These are phyloP conservation scores for Hymenoscyphus occultus DNA, from an alignment of 2,329 filamentous ascomycete genomes.

Conservation along the genomic window DNA sequence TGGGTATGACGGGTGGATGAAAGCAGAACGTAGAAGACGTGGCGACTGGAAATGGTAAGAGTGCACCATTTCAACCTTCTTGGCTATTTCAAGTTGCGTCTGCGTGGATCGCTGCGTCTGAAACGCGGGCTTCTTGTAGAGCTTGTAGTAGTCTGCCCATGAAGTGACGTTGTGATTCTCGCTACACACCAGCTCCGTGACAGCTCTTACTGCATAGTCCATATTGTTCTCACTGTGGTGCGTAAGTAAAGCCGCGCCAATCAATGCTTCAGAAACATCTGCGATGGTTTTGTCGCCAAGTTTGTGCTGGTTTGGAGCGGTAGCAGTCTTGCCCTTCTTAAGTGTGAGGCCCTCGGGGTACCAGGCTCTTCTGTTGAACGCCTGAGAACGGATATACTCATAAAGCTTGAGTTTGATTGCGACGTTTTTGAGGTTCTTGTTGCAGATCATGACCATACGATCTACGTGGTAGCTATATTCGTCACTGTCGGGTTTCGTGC, in stretches of 20 bases:
- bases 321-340: constrained; percentile 65
- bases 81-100: constrained; percentile 65
- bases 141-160: constrained; percentile 70
- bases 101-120: constrained; percentile 61
- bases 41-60: constrained; percentile 71
- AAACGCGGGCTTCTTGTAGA: constrained; percentile 69
- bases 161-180: constrained; percentile 64
- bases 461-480: constrained; percentile 89
- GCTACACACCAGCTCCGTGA: constrained; percentile 67
- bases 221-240: constrained; percentile 42
- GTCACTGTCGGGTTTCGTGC: constrained; percentile 69
- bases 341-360: constrained; percentile 79
- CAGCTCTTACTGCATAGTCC: constrained; percentile 59
- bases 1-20: constrained; percentile 83
- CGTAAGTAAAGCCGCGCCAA: constrained; percentile 74
- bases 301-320: constrained; percentile 55
- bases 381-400: constrained; percentile 77
- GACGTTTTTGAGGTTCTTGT: constrained; percentile 79
- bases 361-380: constrained; percentile 76
- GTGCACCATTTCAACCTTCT: constrained; percentile 56
- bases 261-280: constrained; percentile 91
- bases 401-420: constrained; percentile 65
- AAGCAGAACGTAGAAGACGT: constrained; percentile 75
- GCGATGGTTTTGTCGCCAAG: constrained; percentile 88
- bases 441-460: constrained; percentile 88